Evolutionary conservation across 116 monocot species (phyloP).

Genomic region (Posidonia oceanica): DNA sequence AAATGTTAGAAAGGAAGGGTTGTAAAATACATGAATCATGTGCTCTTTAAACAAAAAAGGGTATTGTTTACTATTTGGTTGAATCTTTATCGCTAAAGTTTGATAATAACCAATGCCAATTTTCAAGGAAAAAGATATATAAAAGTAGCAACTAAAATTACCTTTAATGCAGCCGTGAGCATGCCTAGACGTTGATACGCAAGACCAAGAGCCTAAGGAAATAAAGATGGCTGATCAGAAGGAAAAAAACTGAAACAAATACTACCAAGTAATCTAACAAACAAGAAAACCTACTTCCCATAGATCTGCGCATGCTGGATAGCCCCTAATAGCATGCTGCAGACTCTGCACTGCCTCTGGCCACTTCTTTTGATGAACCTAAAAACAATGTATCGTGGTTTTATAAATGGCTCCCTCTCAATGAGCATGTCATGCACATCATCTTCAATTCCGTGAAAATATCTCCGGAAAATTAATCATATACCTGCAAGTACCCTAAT

Average conservation of each 20-base stretch:
- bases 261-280: not conserved
- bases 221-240: not conserved
- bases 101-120: not conserved
- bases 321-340: constrained; percentile 89
- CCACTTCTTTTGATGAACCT: constrained; percentile 90
- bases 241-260: not conserved
- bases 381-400: not conserved
- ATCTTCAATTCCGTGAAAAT: not conserved
- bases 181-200: constrained; percentile 88
- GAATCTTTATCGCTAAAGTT: too few species aligned
- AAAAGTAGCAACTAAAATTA: constrained; percentile 10
- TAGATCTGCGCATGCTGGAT: constrained; percentile 73
- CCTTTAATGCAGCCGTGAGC: constrained; percentile 95
- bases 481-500: constrained; percentile 82
- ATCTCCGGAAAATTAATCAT: too few species aligned
- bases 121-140: not conserved
- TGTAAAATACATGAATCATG: not conserved
- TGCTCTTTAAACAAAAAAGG: not conserved
- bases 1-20: constrained; percentile 2
- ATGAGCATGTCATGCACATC: not conserved
- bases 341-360: constrained; percentile 75
- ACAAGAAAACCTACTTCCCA: constrained; percentile 59
- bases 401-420: not conserved
- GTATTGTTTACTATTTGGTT: not conserved
- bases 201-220: constrained; percentile 66